phyloP scores from a whole-genome alignment of 2,329 filamentous ascomycete genomes.

The Aspergillus luchuensis region DNA sequence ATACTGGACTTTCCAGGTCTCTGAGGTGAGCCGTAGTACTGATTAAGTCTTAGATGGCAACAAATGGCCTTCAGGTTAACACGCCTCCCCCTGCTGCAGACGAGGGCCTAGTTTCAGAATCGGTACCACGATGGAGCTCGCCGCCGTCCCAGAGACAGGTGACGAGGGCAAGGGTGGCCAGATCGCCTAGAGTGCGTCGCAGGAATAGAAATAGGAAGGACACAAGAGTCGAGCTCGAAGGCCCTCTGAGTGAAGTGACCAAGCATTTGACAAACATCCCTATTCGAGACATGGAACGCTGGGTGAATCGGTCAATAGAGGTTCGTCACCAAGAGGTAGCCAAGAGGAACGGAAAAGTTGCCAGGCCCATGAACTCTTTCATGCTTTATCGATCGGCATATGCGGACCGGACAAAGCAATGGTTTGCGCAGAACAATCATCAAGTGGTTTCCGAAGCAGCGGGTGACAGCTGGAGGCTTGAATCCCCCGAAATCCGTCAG shows the following conservation, averaged over 20 bases:
- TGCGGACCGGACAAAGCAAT: constrained; percentile 80
- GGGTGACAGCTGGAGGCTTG: constrained; percentile 81
- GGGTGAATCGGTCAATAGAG: constrained; percentile 71
- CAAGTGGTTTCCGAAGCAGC: constrained; percentile 88
- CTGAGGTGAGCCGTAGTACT: not conserved
- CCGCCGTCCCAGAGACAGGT: constrained; percentile 18
- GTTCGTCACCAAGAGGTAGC: constrained; percentile 68
- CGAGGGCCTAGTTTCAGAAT: constrained; percentile 18
- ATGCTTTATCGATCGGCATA: constrained; percentile 96
- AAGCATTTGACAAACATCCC: constrained; percentile 52
- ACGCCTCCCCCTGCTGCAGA: constrained; percentile 30
- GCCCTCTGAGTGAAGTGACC: constrained; percentile 33
- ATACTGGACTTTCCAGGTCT: not conserved
- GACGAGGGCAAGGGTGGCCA: constrained; percentile 17
- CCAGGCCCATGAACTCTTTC: constrained; percentile 95
- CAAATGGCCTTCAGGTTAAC: constrained; percentile 22
- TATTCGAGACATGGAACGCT: constrained; percentile 76
- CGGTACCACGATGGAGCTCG: constrained; percentile 23
- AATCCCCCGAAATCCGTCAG: constrained; percentile 70
- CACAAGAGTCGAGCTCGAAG: constrained; percentile 14
- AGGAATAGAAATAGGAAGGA: constrained; percentile 14
- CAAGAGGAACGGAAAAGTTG: constrained; percentile 74
- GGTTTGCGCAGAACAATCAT: constrained; percentile 85
- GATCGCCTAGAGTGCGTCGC: constrained; percentile 15
- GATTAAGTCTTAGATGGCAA: constrained; percentile 18